Evolutionary conservation across 2,329 filamentous ascomycete genomes (phyloP).

Genomic region (Trichoderma sp.): DNA sequence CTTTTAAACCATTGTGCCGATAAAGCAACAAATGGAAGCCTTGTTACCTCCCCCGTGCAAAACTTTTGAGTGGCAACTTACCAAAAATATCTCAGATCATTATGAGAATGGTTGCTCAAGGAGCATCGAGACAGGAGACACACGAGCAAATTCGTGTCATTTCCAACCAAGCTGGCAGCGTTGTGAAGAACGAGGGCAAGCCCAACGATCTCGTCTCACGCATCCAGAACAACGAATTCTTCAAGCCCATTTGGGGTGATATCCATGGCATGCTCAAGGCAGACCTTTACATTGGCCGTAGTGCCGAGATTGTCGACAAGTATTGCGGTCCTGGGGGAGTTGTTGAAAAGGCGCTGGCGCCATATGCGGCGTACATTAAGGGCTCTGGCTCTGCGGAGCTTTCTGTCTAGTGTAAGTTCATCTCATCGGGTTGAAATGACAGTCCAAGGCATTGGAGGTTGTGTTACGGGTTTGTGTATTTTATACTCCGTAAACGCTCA

Average conservation of each 20-base stretch:
- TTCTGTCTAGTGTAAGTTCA: not conserved
- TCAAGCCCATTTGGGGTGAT: constrained; percentile 67
- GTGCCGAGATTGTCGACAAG: constrained; percentile 44
- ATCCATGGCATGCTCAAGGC: constrained; percentile 62
- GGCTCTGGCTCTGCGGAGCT: constrained; percentile 21
- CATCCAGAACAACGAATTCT: constrained; percentile 71
- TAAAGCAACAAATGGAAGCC: not conserved
- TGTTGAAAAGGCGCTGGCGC: constrained; percentile 39
- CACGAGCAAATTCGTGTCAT: constrained; percentile 87
- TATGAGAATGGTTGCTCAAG: constrained; percentile 72
- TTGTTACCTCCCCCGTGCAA: not conserved
- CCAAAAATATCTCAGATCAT: constrained; percentile 49
- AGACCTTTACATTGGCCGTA: constrained; percentile 50
- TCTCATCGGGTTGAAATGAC: not conserved
- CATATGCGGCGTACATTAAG: constrained; percentile 39
- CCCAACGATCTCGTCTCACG: constrained; percentile 79
- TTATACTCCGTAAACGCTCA: too few species aligned
- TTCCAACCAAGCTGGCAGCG: constrained; percentile 68
- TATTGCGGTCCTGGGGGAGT: constrained; percentile 42
- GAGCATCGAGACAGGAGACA: constrained; percentile 37
- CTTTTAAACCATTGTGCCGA: not conserved
- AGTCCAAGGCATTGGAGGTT: not conserved
- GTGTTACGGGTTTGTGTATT: too few species aligned
- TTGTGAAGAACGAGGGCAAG: constrained; percentile 60
- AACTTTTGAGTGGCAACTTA: not conserved